Evolutionary conservation across 2,329 filamentous ascomycete genomes (phyloP), one percentile per base, ranked within the genome.

Genomic region (Fonsecaea multimorphosa): DNA sequence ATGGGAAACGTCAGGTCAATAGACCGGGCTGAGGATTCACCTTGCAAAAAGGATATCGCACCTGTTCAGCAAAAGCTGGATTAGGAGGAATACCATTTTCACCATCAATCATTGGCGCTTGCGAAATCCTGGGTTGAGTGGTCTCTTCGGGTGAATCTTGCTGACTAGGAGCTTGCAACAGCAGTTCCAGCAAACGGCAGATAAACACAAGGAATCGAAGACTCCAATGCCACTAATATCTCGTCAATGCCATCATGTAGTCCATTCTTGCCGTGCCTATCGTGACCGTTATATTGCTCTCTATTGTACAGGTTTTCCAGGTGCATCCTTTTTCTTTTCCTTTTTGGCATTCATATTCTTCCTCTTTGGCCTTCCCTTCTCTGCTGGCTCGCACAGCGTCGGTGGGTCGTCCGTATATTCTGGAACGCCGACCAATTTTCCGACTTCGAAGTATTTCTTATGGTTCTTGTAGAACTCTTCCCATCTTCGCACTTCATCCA

Each of bases 391-490:
- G 79, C 93, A 97, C 72, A 97, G 79, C 76, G 84, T 80, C 74
- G 85, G 85, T 73, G 81, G 81, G 4, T 86, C 86, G 78, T 83
- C 80, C 27, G 64, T 58, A 27, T 66, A 63, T 14, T 66, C 66
- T 58, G 71, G 71, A 40, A 80, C 70, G 70, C 81, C 79, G 76
- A 87, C 84, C 14, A 98, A 86, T 75, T 84, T 86, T 2, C 95
- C 95, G 3, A 96, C 91, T 78, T 87, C 86, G 68, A 87, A 86
- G 79, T 98, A 98, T 80, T 92, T 92, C 74, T 89, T 86, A 75
- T 87, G 91, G 63, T 89, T 90, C 64, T 79, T 83, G 74, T 97
- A 98, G 80, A 98, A 92, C 58, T 85, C 83, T 66, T 90, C 87
- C 95, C 93, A 98, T 78, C 94, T 89, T 75, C 85, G 82, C 63